Evolutionary conservation across 176 grass and related monocot species (phyloP), one percentile per base, ranked within the genome.

Genomic region (Elaeis guineensis): DNA sequence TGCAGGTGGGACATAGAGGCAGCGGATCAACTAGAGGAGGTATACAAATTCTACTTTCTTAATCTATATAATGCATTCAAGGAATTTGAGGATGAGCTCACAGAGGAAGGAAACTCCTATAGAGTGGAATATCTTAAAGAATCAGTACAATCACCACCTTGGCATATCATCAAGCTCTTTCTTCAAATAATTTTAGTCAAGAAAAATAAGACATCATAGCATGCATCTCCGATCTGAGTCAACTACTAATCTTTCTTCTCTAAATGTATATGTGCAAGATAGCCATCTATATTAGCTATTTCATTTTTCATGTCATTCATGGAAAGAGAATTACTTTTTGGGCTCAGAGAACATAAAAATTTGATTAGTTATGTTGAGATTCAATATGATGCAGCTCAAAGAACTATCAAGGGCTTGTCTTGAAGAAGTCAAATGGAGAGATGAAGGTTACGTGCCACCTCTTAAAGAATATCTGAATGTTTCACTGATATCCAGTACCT

Each of bases 341-440:
- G n/a, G n/a, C n/a, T n/a, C n/a, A n/a, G 28, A 30, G 5, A 30
- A 30, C 28, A 6, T 6, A 0, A 2, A 12, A 14, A 14, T 44
- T 12, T 44, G 8, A 1, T 3, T 44, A 12, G 35, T 44, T 44
- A 12, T 44, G 35, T 44, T 44, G 35, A 44, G 9, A 12, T 44
- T 44, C 11, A 8, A 44, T 44, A 9, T 44, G 35, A 49, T 64
- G 26, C 26, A 86, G 82, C 64, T 69, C 21, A 74, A 73, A 29
- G 23, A 19, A 3, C 0, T 65, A 51, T 53, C 30, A 0, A 26
- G 50, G 5, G 16, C 57, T 53, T 80, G 60, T 55, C 62, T 69
- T 0, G 50, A 80, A 29, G 82, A 85, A 54, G 62, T 25, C 0
- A 78, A 86, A 72, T 86, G 78, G 82, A 72, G 54, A 29, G 77